phyloP scores from a whole-genome alignment of 2,329 filamentous ascomycete species.

The Aspergillus jensenii region DNA sequence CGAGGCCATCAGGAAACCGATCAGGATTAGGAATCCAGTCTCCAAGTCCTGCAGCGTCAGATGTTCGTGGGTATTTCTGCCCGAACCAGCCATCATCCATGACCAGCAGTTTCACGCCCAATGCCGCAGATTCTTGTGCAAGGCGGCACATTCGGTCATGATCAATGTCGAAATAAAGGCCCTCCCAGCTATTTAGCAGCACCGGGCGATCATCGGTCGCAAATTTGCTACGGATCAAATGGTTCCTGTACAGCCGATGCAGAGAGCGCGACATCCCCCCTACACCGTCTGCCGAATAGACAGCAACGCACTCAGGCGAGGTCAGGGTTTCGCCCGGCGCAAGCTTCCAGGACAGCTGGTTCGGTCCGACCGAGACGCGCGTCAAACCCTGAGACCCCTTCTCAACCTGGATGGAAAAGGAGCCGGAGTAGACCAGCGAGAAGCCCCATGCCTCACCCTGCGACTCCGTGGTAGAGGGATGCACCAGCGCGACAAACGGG shows the following conservation, averaged over 20 bases:
- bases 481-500: conserved; percentile 60
- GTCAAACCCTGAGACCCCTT: conserved; percentile 63
- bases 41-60: conserved; percentile 60
- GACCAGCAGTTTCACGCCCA: conserved; percentile 63
- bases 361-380: conserved; percentile 58
- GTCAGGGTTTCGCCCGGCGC: conserved; percentile 57
- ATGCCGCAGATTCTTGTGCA: conserved; percentile 46
- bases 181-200: conserved; percentile 67
- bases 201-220: conserved; percentile 54
- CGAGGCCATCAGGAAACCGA: conserved; percentile 60
- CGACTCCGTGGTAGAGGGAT: conserved; percentile 59
- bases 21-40: conserved; percentile 62
- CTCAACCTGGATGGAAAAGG: conserved; percentile 62
- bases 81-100: conserved; percentile 70
- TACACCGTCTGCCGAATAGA: conserved; percentile 60
- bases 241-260: conserved; percentile 61
- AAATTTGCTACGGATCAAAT: conserved; percentile 60
- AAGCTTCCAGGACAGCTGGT: conserved; percentile 60
- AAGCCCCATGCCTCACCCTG: conserved; percentile 65
- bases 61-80: conserved; percentile 57
- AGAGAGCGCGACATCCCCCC: conserved; percentile 63
- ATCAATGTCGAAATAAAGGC: conserved; percentile 60
- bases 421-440: conserved; percentile 64
- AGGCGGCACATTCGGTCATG: conserved; percentile 47
- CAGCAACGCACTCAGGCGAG: conserved; percentile 62